A percentile compares a stretch with the other conserved stretches of the same genome.
Evolutionary conservation across 1,284 basidiomycete genomes (phyloP).

Genomic region (Volvariella volvacea): DNA sequence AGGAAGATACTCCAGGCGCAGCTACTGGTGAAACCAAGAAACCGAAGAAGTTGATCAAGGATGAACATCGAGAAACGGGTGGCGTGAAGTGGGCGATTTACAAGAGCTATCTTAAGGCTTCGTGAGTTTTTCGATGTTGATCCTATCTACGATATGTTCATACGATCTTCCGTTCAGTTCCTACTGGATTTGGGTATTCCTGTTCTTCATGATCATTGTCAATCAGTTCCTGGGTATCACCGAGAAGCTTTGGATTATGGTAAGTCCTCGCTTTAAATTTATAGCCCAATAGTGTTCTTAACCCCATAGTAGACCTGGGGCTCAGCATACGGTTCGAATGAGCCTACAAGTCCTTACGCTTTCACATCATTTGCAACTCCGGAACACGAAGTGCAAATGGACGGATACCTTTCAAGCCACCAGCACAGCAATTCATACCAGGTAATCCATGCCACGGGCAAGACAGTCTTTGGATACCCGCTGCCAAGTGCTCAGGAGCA

Average conservation of each 20-base stretch:
- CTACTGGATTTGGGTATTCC: constrained; percentile 59
- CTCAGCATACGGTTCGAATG: constrained; percentile 40
- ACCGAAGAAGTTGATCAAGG: constrained; percentile 59
- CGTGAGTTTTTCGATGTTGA: constrained; percentile 28
- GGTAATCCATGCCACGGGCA: constrained; percentile 15
- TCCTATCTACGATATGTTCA: neutral
- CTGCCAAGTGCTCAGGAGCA: constrained; percentile 41
- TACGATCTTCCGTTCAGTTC: constrained; percentile 29
- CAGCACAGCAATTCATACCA: constrained; percentile 17
- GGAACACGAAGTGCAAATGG: constrained; percentile 32
- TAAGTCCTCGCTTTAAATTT: constrained; percentile 23
- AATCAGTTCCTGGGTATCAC: constrained; percentile 43
- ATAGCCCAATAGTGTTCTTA: neutral
- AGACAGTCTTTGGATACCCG: constrained; percentile 18
- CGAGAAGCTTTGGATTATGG: constrained; percentile 74
- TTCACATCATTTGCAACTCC: constrained; percentile 26
- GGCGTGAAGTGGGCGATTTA: constrained; percentile 79
- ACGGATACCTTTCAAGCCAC: constrained; percentile 31
- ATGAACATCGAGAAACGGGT: constrained; percentile 67
- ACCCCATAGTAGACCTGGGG: constrained; percentile 46
- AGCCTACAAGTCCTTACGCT: constrained; percentile 15
- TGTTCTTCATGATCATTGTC: constrained; percentile 42
- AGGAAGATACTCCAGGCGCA: constrained; percentile 2
- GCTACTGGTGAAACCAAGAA: constrained; percentile 33
- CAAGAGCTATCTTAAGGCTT: constrained; percentile 69